phyloP scores from a whole-genome alignment of 2,329 filamentous ascomycete species.

The Pseudogymnoascus sp. region DNA sequence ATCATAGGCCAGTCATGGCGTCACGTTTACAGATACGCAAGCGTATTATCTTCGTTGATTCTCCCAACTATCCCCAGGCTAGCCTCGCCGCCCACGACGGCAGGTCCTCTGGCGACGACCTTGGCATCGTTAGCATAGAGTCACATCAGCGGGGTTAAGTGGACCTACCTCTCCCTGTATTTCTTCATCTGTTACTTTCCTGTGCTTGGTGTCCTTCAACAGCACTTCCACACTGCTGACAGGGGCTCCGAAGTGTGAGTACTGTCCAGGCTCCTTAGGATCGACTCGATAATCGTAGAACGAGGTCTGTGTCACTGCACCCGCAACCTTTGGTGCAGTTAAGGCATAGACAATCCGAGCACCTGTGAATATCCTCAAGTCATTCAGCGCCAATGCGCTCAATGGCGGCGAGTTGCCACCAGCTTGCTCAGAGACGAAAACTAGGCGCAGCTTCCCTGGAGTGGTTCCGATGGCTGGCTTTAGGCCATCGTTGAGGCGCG shows the following conservation, averaged over 20 bases:
- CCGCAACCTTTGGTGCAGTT: slow-evolving; percentile 74
- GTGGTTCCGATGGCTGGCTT: slow-evolving; percentile 52
- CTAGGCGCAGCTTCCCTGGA: slow-evolving; percentile 68
- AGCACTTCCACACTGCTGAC: slow-evolving; percentile 72
- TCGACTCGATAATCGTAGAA: slow-evolving; percentile 74
- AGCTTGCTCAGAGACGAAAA: slow-evolving; percentile 70
- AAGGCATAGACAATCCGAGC: slow-evolving; percentile 80
- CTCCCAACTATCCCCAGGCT: slow-evolving; percentile 55
- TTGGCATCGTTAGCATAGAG: slow-evolving; percentile 29
- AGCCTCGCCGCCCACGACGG: slow-evolving; percentile 61
- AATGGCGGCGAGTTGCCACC: slow-evolving; percentile 57
- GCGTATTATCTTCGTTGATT: slow-evolving; percentile 65
- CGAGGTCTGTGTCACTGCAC: slow-evolving; percentile 78
- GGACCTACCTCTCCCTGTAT: slow-evolving; percentile 55
- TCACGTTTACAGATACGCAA: slow-evolving; percentile 41
- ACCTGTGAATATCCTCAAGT: slow-evolving; percentile 72
- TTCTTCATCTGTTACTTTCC: slow-evolving; percentile 56
- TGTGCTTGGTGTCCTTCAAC: slow-evolving; percentile 52
- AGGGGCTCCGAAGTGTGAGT: slow-evolving; percentile 73
- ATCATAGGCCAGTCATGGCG: background rate
- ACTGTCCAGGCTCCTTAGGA: slow-evolving; percentile 30
- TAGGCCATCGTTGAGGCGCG: slow-evolving; percentile 51
- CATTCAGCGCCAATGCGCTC: slow-evolving; percentile 62
- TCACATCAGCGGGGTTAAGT: background rate
- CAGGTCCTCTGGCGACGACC: slow-evolving; percentile 66